phyloP scores from a whole-genome alignment of 2,329 filamentous ascomycete genomes.

The Diaporthe eres region DNA sequence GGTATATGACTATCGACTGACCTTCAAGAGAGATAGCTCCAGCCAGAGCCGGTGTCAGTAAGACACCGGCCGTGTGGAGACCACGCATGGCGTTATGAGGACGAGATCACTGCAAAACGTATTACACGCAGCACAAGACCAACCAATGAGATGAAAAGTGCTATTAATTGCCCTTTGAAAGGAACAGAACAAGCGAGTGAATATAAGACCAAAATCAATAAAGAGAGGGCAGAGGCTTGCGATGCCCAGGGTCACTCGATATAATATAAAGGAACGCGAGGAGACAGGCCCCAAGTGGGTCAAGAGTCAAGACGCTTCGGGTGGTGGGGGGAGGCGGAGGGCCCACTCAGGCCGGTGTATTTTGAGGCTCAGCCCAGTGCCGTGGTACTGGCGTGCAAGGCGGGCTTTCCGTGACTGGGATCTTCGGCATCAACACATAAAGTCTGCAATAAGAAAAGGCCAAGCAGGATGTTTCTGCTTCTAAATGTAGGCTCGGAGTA shows the following conservation, averaged over 20 bases:
- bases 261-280: conserved; percentile 44
- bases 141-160: not conserved
- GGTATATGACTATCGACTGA: not conserved
- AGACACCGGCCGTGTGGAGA: conserved; percentile 51
- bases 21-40: conserved; percentile 47
- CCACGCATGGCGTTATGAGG: conserved; percentile 49
- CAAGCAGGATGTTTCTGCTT: not conserved
- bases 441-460: not conserved
- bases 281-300: conserved; percentile 8
- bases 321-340: conserved; percentile 23
- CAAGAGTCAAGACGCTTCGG: conserved; percentile 29
- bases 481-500: not conserved
- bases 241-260: conserved; percentile 41
- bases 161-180: not conserved
- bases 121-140: not conserved
- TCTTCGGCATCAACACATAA: conserved; percentile 13
- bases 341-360: conserved; percentile 10
- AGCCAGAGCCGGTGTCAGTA: conserved; percentile 54
- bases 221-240: conserved; percentile 41
- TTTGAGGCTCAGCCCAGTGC: conserved; percentile 32
- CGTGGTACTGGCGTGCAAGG: conserved; percentile 1
- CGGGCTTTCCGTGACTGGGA: conserved; percentile 5
- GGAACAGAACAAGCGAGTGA: conserved; percentile 12
- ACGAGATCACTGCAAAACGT: conserved; percentile 22
- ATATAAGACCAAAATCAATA: conserved; percentile 30